Percentiles rank a stretch among this genome's conserved stretches.
Conservation (phyloP, 192 early-diverging fungal species). For the Mortierella hygrophila region DNA sequence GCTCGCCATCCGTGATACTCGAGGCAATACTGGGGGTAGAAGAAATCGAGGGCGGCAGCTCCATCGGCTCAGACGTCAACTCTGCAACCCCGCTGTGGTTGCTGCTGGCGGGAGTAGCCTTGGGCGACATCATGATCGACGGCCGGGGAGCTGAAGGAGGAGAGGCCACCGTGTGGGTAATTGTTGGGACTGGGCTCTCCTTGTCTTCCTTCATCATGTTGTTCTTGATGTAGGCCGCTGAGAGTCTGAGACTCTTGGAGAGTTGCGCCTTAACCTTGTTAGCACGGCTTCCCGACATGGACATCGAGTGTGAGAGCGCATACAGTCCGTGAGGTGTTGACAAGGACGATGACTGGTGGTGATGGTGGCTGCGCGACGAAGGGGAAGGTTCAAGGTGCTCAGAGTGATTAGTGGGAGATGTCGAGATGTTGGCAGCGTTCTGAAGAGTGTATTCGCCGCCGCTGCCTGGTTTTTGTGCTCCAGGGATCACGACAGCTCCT, state of each 20-base stretch:
- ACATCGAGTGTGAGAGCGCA: conserved; percentile 4
- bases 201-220: conserved; percentile 56
- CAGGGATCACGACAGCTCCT: background rate
- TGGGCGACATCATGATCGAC: background rate
- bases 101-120: background rate
- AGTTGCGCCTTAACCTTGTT: conserved; percentile 49
- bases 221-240: conserved; percentile 53
- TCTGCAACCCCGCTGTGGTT: background rate
- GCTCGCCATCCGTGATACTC: background rate
- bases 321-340: background rate
- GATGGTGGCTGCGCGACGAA: background rate
- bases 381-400: background rate
- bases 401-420: background rate
- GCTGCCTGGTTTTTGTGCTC: background rate
- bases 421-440: conserved; percentile 6
- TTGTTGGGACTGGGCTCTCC: background rate
- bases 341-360: background rate
- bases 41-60: background rate
- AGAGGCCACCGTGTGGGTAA: background rate
- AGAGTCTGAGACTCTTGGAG: conserved; percentile 43
- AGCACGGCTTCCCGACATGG: conserved; percentile 29
- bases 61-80: background rate
- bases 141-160: background rate
- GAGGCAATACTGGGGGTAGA: background rate
- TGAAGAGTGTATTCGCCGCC: conserved; percentile 20